Base-by-base conservation (phyloP, 768 basidiomycete species). In the Rhizopogon vulgaris region DNA sequence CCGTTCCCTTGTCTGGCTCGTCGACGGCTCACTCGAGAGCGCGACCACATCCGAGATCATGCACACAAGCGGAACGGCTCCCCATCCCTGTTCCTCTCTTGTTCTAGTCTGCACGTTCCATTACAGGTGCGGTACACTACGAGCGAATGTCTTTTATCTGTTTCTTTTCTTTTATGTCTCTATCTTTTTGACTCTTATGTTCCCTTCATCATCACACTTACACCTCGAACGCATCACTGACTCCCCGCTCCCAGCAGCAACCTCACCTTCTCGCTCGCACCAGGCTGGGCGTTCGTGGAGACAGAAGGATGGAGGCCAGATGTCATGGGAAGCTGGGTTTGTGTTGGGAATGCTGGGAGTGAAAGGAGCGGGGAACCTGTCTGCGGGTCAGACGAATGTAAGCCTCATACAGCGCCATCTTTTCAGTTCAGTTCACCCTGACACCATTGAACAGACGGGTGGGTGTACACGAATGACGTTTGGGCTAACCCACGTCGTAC, bases 221-320 rank as follows among this genome's bases (percentile, higher is more conserved):
- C 6, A 24, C 2, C 6, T 18, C 8, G 48, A 18, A 25, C 18
- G 48, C 4, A 25, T 25, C 32, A 47, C 58, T 61, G 30, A 58
- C 30, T 22, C 36, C 32, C 14, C n/a, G 22, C 36, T n/a, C 18
- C 47, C 66, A 87, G 83, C 73, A 91, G 88, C 67, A 87, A 87
- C 73, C 74, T 90, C 51, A 88, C 85, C 2, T 90, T 91, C 58
- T 79, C 82, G 7, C 80, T 92, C n/a, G 77, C 81, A 3, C 74
- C 79, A 3, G 84, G 83, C 0, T 91, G 88, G 87, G 63, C 72
- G 1, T 91, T 90, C 52, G 79, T 90, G 6, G 78, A 82, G 55
- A 83, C 83, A 0, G 89, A 92, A 58, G 81, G 85, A 49, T 92
- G 89, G 90, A 73, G 84, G 48, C 74, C 79, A 25, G 89, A 90